Base-by-base conservation (phyloP, 192 early-diverging fungal genomes). In the Podila horticola region DNA sequence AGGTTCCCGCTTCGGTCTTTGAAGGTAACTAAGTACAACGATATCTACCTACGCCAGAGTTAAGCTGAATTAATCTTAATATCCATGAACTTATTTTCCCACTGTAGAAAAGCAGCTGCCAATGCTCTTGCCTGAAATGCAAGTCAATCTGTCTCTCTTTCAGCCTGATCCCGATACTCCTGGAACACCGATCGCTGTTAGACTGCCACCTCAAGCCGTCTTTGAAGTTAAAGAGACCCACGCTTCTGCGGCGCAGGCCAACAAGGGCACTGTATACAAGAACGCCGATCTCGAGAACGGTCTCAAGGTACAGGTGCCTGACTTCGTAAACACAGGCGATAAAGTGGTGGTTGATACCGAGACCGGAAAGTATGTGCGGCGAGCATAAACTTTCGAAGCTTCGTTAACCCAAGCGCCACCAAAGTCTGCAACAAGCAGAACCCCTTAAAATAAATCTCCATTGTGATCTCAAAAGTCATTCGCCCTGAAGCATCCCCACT, bases 271-370 rank as follows among this genome's bases (percentile, higher is more conserved):
- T 6, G 88, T 88, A 0, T 93, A 86, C 66, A 90, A 93, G 68
- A 83, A 86, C 5, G 94, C 93, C 15, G 83, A 77, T 19, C 82
- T 96, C 17, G 86, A 88, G 24, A 91, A 91, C 57, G 93, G 91
- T 6, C 87, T 86, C 31, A 85, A 82, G 48, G 86, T 97, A 19
- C 84, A 84, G 74, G 93, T 97, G 10, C 95, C 95, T 13, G 91
- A 94, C 72, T 96, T 96, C 89, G 87, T 96, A 30, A 90, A 92
- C 71, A 81, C 84, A 15, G 94, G 94, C 30, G 95, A 97, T 41
- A 85, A 77, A 51, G 88, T 97, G 24, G 58, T 92, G 2, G 89
- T 97, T 29, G 91, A 95, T 82, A 76, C 94, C 15, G 83, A 89
- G 22, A 83, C 88, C 17, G 71, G 87, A 31, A 86, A 83, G 31